These are phyloP conservation scores for Parsonsia alboflavescens DNA, from an alignment of 257 asterid genomes.

Conservation along the genomic window DNA sequence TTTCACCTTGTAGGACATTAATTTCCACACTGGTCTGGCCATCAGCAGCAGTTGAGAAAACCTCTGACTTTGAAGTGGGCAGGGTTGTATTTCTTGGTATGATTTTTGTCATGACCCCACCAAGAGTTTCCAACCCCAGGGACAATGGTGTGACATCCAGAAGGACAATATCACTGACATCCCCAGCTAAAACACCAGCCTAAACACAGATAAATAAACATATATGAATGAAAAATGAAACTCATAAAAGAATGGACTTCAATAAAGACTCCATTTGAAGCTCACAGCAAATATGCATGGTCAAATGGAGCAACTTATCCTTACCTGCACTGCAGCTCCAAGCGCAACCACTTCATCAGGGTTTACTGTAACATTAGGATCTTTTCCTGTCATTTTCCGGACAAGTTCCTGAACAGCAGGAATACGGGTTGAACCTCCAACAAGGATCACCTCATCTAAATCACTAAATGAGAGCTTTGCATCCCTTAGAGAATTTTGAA, in stretches of 20 bases:
- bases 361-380: conserved; percentile 92
- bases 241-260: background rate
- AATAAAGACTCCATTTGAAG: background rate
- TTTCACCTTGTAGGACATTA: conserved; percentile 94
- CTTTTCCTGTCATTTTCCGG: conserved; percentile 86
- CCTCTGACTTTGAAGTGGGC: conserved; percentile 97
- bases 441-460: conserved; percentile 86
- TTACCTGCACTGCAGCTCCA: conserved; percentile 98
- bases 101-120: conserved; percentile 98
- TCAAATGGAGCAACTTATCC: background rate
- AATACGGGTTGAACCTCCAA: conserved; percentile 96
- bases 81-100: conserved; percentile 88
- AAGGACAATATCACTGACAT: conserved; percentile 94
- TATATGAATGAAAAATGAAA: background rate
- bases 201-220: conserved; percentile 21
- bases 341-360: conserved; percentile 99
- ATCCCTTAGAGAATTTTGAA: conserved; percentile 85
- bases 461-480: conserved; percentile 88
- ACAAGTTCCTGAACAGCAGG: conserved; percentile 98
- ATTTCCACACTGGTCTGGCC: conserved; percentile 98
- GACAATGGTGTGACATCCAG: conserved; percentile 89
- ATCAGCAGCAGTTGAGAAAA: conserved; percentile 98
- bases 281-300: background rate
- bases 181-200: conserved; percentile 99
- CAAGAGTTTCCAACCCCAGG: conserved; percentile 94